Evolutionary conservation across 106 monocot genomes (phyloP), one percentile per base, ranked within the genome.

Genomic region (Dendrobium nobile): DNA sequence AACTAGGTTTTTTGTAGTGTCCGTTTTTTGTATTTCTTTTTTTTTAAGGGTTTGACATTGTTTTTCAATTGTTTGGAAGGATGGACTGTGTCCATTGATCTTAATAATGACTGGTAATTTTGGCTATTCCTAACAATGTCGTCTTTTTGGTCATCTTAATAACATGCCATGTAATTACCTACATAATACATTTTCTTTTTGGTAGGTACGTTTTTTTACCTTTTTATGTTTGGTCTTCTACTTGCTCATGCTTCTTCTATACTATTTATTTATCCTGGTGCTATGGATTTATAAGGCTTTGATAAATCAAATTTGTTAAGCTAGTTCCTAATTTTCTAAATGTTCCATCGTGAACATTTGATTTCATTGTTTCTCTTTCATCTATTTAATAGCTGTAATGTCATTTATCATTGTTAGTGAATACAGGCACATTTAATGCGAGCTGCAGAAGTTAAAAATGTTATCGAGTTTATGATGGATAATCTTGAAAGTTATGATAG

Each of bases 381-480:
- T 43, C 16, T 76, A 76, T 76, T 76, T 47, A 81, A 82, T 67
- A 72, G 20, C 76, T 84, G 75, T 78, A 84, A 80, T 88, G 78
- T 82, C 82, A 82, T 89, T 58, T 91, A 79, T 84, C 43, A 79
- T 87, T 85, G 84, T 89, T 83, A 87, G 82, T 92, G 83, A 91
- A 79, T 82, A 77, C 90, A 98, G 98, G 92, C 89, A 83, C 94
- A 98, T 86, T 91, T 98, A 80, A 77, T 85, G 54, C 87, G 81
- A 87, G 98, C 98, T 85, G 89, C 92, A n/a, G 98, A 98, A 86
- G 98, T 95, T 65, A 98, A 98, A 88, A 86, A 85, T 80, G 87
- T 92, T 41, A 89, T 98, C 41, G 98, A 98, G 73, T 92, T 91
- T 86, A 91, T 91, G 59, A 95, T 98, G 92, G 87, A 87, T 48